Conservation (phyloP, 306 rosid species). For the Prunus davidiana region DNA sequence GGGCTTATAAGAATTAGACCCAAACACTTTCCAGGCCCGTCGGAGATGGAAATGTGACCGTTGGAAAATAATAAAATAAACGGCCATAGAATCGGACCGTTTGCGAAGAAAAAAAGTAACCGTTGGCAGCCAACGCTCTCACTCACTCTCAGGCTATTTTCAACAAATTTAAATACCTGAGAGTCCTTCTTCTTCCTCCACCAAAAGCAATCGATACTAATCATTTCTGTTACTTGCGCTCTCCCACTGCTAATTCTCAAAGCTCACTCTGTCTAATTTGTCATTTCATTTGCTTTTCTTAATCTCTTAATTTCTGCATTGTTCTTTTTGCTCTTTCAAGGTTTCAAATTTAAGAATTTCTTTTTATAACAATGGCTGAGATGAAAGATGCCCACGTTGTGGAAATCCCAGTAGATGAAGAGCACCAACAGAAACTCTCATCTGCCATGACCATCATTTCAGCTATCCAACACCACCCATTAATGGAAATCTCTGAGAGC, state of each 20-base stretch:
- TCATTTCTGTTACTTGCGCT: not conserved
- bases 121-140: not conserved
- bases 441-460: slow-evolving; percentile 31
- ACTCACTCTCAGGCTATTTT: not conserved
- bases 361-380: slow-evolving; percentile 49
- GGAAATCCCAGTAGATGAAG: slow-evolving; percentile 72
- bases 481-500: slow-evolving; percentile 66
- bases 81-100: slow-evolving; percentile 8
- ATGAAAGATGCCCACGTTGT: slow-evolving; percentile 55
- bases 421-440: slow-evolving; percentile 41
- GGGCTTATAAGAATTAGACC: no score
- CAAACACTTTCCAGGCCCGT: not conserved
- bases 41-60: not conserved
- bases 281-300: not conserved
- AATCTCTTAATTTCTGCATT: not conserved
- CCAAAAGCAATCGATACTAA: slow-evolving; percentile 13
- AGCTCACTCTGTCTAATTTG: not conserved
- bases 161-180: slow-evolving; percentile 2
- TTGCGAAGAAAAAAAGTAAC: not conserved
- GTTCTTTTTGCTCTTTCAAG: not conserved
- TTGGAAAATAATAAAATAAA: slow-evolving; percentile 8
- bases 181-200: slow-evolving; percentile 1
- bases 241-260: not conserved
- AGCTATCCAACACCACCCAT: slow-evolving; percentile 78
- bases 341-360: not conserved